Evolutionary conservation across 305 asterid species (phyloP).

Genomic region (Fraxinus velutina): DNA sequence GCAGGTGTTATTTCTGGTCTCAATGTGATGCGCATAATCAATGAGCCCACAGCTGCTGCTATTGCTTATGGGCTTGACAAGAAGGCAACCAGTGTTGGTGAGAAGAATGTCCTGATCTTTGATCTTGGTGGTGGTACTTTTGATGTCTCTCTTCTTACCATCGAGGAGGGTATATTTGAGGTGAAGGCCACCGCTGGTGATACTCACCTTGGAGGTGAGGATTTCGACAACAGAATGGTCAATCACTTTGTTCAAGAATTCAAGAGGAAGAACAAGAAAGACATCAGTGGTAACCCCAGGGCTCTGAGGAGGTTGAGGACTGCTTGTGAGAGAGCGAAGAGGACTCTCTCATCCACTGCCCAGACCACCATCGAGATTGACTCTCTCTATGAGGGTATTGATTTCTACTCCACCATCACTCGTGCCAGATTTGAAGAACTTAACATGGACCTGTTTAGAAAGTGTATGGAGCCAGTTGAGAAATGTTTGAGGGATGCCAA

Average conservation of each 20-base stretch:
- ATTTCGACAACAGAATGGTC: slow-evolving; percentile 61
- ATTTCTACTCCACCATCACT: not conserved
- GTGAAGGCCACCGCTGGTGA: slow-evolving; percentile 82
- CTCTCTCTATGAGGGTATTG: not conserved
- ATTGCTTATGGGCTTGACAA: slow-evolving; percentile 78
- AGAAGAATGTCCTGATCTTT: slow-evolving; percentile 65
- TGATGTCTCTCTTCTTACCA: slow-evolving; percentile 72
- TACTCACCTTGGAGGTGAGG: slow-evolving; percentile 76
- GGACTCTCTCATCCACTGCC: not conserved
- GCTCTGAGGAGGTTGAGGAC: not conserved
- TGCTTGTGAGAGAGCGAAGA: not conserved
- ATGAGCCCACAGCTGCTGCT: slow-evolving; percentile 83
- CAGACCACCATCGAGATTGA: not conserved
- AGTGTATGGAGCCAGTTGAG: not conserved
- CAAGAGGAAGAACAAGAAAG: not conserved
- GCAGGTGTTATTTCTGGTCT: slow-evolving; percentile 80
- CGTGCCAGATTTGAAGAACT: not conserved
- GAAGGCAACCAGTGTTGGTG: slow-evolving; percentile 70
- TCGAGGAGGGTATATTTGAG: slow-evolving; percentile 75
- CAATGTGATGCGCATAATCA: slow-evolving; percentile 72
- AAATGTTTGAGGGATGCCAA: not conserved
- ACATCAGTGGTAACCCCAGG: not conserved
- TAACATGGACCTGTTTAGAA: not conserved
- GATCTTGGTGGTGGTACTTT: slow-evolving; percentile 79
- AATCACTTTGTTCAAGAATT: not conserved